phyloP scores from a whole-genome alignment of 177 flowering plant genomes.

The Vitis hybrid region DNA sequence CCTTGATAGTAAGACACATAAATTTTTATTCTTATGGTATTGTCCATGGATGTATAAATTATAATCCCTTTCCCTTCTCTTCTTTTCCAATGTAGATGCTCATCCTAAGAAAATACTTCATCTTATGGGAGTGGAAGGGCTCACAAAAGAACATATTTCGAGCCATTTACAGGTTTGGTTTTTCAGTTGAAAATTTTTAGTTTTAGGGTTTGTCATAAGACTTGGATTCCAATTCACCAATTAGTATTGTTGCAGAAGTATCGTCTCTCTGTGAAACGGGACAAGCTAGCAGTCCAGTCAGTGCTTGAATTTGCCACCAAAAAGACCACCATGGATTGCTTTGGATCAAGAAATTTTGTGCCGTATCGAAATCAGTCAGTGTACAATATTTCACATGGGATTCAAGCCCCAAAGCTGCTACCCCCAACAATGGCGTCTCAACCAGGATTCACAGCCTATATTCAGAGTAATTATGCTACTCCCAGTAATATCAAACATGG shows the following conservation, averaged over 20 bases:
- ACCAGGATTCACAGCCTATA: background rate
- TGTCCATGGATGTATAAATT: background rate
- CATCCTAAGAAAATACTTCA: conserved; percentile 32
- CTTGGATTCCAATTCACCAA: background rate
- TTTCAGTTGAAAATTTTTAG: background rate
- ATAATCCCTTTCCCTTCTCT: background rate
- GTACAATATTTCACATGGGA: background rate
- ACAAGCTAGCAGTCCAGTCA: conserved; percentile 9
- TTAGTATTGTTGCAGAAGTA: conserved; percentile 30
- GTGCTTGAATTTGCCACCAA: too few relatives aligned
- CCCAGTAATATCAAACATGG: background rate
- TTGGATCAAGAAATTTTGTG: background rate
- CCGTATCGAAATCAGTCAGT: background rate
- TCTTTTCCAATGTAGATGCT: conserved; percentile 19
- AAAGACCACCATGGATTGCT: conserved; percentile 3
- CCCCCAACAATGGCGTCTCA: background rate
- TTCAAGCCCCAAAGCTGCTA: background rate
- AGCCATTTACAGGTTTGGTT: conserved; percentile 38
- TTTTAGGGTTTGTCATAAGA: too few relatives aligned
- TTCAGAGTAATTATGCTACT: background rate
- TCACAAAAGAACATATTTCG: conserved; percentile 28
- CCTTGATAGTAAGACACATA: conserved; percentile 1
- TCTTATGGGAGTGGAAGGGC: conserved; percentile 29
- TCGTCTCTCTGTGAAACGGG: conserved; percentile 20
- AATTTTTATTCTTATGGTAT: background rate